phyloP scores from a whole-genome alignment of 179 eudicot species.

The Monotropa hypopitys region DNA sequence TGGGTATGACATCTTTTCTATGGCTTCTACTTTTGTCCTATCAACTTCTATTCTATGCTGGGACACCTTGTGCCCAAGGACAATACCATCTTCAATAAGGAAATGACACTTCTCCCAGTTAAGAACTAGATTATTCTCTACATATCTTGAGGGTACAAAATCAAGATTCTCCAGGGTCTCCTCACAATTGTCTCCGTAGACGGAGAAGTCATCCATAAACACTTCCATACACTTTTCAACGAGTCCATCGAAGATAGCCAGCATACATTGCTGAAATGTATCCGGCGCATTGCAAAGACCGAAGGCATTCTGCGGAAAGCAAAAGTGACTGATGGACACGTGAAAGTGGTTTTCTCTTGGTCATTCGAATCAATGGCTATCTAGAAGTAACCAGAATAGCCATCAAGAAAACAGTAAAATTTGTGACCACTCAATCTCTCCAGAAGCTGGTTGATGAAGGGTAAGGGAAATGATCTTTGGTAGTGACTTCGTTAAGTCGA shows the following conservation, averaged over 20 bases:
- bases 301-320: conserved; percentile 5
- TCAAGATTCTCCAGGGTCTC: not conserved
- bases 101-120: not conserved
- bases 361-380: conserved; percentile 2
- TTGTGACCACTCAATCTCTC: not conserved
- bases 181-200: not conserved
- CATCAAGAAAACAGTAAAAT: conserved; percentile 6
- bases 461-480: conserved; percentile 6
- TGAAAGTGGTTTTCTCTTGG: conserved; percentile 12
- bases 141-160: not conserved
- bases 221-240: not conserved
- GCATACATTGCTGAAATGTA: conserved; percentile 13
- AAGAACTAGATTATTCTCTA: not conserved
- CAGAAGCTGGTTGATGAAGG: conserved; percentile 8
- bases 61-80: not conserved
- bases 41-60: not conserved
- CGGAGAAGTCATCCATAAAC: conserved; percentile 13
- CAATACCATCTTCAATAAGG: not conserved
- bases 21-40: not conserved
- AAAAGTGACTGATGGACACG: conserved; percentile 1
- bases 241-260: not conserved
- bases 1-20: no score
- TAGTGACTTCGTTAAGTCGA: not conserved
- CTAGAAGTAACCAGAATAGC: not conserved
- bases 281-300: conserved; percentile 2